Percentiles rank a stretch among this genome's conserved stretches.
Evolutionary conservation across 768 basidiomycete genomes (phyloP).

Genomic region (Suillus discolor): DNA sequence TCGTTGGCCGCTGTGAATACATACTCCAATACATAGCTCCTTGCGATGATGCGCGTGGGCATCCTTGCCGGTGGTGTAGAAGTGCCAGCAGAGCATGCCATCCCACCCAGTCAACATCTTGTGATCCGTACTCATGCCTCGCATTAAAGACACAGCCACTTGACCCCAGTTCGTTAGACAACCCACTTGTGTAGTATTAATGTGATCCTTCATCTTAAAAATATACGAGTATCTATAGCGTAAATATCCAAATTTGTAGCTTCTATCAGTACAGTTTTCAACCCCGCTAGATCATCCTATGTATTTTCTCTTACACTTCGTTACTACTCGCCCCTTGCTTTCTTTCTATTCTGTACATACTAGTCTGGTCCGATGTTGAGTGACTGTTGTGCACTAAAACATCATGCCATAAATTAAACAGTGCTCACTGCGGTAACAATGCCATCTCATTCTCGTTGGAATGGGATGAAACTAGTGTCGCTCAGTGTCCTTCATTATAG

Average conservation of each 20-base stretch:
- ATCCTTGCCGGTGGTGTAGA: conserved; percentile 68
- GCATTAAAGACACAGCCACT: neutral
- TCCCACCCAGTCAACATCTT: conserved; percentile 50
- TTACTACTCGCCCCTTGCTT: neutral
- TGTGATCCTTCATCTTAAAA: neutral
- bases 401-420: too few species aligned
- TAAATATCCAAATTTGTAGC: conserved; percentile 5
- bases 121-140: conserved; percentile 25
- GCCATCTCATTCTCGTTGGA: too few species aligned
- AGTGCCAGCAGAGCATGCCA: conserved; percentile 41
- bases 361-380: too few species aligned
- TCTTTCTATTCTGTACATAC: neutral
- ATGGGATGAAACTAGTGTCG: neutral
- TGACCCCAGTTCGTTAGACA: neutral
- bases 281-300: neutral
- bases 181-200: conserved; percentile 1
- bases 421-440: too few species aligned
- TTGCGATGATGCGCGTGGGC: conserved; percentile 80
- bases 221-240: conserved; percentile 4
- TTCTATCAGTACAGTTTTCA: neutral
- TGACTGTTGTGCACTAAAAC: too few species aligned
- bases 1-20: neutral
- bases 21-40: conserved; percentile 40
- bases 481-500: neutral
- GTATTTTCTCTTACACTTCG: neutral